phyloP scores from a whole-genome alignment of 2,329 filamentous ascomycete species.

The Xylaria sp. region DNA sequence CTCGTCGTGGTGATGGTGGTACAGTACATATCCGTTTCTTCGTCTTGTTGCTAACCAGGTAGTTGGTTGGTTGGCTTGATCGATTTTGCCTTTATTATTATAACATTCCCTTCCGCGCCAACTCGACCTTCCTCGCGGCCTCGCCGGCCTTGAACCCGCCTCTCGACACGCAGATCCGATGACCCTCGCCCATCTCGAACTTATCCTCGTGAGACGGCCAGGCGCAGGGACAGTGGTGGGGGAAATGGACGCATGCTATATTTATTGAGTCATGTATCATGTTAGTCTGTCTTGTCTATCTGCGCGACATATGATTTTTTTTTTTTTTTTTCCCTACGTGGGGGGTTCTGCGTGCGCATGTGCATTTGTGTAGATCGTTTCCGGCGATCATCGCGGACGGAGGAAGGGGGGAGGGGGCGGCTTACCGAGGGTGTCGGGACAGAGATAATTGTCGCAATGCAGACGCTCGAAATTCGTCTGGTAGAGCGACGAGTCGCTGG shows the following conservation, averaged over 20 bases:
- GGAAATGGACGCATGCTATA: slow-evolving; percentile 88
- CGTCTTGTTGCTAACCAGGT: not conserved
- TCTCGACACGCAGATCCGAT: slow-evolving; percentile 77
- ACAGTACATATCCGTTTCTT: no score
- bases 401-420: not conserved
- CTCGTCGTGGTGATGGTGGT: not conserved
- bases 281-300: not conserved
- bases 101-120: slow-evolving; percentile 81
- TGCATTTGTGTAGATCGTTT: no score
- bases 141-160: slow-evolving; percentile 79
- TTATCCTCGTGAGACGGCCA: slow-evolving; percentile 82
- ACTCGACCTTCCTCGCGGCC: slow-evolving; percentile 78
- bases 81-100: slow-evolving; percentile 48
- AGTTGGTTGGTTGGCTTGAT: not conserved
- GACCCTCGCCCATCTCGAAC: slow-evolving; percentile 76
- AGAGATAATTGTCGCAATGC: slow-evolving; percentile 93
- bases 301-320: not conserved
- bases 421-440: slow-evolving; percentile 81
- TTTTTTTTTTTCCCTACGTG: no score
- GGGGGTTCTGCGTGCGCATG: not conserved
- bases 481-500: slow-evolving; percentile 86
- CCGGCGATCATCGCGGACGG: no score
- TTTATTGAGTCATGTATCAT: not conserved
- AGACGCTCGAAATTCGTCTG: slow-evolving; percentile 62
- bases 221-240: slow-evolving; percentile 95